These are phyloP conservation scores for Exutisphaerella laricina DNA, from an alignment of 2,329 filamentous ascomycete genomes.

Conservation along the genomic window DNA sequence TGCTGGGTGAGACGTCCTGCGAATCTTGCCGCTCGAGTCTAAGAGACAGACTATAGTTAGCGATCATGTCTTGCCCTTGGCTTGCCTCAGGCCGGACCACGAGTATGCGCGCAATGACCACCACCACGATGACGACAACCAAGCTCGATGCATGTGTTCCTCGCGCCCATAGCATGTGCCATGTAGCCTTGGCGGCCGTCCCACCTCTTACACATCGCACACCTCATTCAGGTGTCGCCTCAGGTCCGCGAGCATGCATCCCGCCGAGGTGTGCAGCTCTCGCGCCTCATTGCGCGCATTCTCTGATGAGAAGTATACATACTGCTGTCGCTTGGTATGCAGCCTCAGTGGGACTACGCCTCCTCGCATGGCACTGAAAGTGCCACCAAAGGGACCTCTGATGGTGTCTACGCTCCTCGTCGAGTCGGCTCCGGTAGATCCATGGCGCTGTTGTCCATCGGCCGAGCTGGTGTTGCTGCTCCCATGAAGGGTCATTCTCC, in stretches of 20 bases:
- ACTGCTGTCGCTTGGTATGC: conserved; percentile 44
- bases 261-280: conserved; percentile 2
- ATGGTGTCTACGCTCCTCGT: conserved; percentile 62
- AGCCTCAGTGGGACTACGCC: conserved; percentile 26
- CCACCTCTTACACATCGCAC: not conserved
- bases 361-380: conserved; percentile 16
- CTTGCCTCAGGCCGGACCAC: conserved; percentile 17
- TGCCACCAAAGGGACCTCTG: conserved; percentile 44
- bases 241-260: conserved; percentile 1
- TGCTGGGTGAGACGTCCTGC: conserved; percentile 38
- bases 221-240: not conserved
- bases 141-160: conserved; percentile 8
- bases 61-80: conserved; percentile 16
- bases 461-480: conserved; percentile 12
- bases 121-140: no score
- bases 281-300: conserved; percentile 5
- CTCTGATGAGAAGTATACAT: conserved; percentile 30
- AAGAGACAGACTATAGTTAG: conserved; percentile 24
- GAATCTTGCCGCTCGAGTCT: conserved; percentile 43
- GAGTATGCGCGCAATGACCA: conserved; percentile 20
- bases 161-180: no score
- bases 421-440: conserved; percentile 60
- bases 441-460: conserved; percentile 57
- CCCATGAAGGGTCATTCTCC: conserved; percentile 23
- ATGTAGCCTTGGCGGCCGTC: no score